Percentiles rank a stretch among this genome's conserved stretches.
Evolutionary conservation across 805 yeast species (phyloP).

Genomic region (Wickerhamomyces strasburgensis): DNA sequence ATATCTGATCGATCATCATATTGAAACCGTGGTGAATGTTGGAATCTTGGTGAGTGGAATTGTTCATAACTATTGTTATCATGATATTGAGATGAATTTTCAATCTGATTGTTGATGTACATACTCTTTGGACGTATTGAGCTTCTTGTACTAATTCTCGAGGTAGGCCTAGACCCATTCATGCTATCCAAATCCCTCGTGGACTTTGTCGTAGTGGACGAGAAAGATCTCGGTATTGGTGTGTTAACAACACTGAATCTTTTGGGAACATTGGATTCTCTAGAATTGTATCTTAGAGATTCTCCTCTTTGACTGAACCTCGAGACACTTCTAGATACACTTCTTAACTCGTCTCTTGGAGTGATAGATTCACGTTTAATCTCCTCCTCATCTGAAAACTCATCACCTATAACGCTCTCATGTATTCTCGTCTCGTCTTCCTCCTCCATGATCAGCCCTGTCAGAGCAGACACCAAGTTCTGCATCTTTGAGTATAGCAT

Average conservation of each 20-base stretch:
- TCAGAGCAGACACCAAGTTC: slow-evolving; percentile 27
- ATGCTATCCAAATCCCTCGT: slow-evolving; percentile 1
- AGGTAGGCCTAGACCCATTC: too few species aligned
- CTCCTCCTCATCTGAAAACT: not conserved
- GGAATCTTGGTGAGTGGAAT: too few species aligned
- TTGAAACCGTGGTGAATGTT: too few species aligned
- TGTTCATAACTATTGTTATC: too few species aligned
- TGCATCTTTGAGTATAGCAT: slow-evolving; percentile 30
- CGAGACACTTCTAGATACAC: not conserved
- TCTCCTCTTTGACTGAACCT: not conserved
- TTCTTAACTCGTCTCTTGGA: too few species aligned
- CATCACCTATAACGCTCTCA: slow-evolving; percentile 4
- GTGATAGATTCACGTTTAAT: too few species aligned
- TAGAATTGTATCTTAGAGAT: not conserved
- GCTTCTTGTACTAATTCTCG: not conserved
- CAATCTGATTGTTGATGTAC: slow-evolving; percentile 3
- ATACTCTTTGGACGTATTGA: slow-evolving; percentile 4
- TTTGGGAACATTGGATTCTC: not conserved
- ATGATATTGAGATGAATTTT: too few species aligned
- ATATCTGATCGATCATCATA: not conserved
- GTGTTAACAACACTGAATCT: slow-evolving; percentile 7
- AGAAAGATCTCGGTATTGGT: slow-evolving; percentile 15
- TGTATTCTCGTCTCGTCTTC: slow-evolving; percentile 14
- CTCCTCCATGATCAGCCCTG: slow-evolving; percentile 28
- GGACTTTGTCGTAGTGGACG: slow-evolving; percentile 1